A percentile compares a stretch with the other conserved stretches of the same genome.
phyloP scores from a whole-genome alignment of 2,329 filamentous ascomycete species.

The Eutypella sp. region DNA sequence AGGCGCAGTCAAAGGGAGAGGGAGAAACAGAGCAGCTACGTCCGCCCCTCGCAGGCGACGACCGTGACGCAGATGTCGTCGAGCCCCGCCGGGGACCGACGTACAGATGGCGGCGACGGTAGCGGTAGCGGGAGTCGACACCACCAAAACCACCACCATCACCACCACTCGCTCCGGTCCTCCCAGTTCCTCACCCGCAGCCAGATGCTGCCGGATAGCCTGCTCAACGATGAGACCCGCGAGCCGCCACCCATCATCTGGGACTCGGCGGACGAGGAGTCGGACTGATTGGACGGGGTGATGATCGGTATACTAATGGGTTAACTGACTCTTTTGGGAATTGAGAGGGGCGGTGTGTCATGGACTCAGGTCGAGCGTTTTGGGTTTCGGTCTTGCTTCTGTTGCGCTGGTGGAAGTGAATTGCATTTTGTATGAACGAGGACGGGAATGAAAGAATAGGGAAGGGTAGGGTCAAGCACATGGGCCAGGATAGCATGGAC shows the following conservation, averaged over 20 bases:
- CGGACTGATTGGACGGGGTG: slow-evolving; percentile 13
- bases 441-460: too few species aligned
- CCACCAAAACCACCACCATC: too few species aligned
- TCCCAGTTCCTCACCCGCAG: slow-evolving; percentile 48
- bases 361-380: too few species aligned
- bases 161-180: slow-evolving; percentile 25
- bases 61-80: slow-evolving; percentile 34
- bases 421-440: too few species aligned
- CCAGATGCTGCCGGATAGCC: slow-evolving; percentile 47
- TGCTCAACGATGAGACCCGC: slow-evolving; percentile 34
- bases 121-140: too few species aligned
- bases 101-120: background rate
- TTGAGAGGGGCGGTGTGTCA: too few species aligned
- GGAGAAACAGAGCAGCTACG: slow-evolving; percentile 9
- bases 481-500: too few species aligned
- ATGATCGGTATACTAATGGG: background rate
- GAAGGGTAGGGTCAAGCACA: too few species aligned
- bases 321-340: background rate
- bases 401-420: too few species aligned
- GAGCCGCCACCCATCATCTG: slow-evolving; percentile 35
- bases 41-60: slow-evolving; percentile 40
- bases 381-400: too few species aligned
- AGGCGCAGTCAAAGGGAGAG: slow-evolving; percentile 10
- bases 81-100: slow-evolving; percentile 19
- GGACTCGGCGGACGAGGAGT: slow-evolving; percentile 38